phyloP scores from a whole-genome alignment of 345 rosid genomes.

The Salix koriyanagi region DNA sequence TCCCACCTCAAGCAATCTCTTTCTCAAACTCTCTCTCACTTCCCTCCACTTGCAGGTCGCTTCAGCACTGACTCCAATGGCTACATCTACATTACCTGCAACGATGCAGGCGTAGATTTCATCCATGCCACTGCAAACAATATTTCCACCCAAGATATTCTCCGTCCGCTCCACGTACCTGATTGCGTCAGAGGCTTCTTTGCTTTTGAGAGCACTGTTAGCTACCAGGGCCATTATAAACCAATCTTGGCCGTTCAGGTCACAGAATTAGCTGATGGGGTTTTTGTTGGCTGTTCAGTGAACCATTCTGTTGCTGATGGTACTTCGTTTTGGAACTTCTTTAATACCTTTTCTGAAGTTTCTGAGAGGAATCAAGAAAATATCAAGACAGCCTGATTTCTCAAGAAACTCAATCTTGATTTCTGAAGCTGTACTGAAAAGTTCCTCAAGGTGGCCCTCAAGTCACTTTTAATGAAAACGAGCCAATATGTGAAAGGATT shows the following conservation, averaged over 20 bases:
- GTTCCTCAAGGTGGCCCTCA: constrained; percentile 71
- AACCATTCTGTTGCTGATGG: constrained; percentile 87
- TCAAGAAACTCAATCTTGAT: constrained; percentile 55
- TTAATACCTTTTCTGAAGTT: constrained; percentile 74
- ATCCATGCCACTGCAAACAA: constrained; percentile 44
- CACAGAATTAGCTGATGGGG: constrained; percentile 67
- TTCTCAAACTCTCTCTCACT: constrained; percentile 48
- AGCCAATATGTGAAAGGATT: constrained; percentile 69
- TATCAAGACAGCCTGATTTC: constrained; percentile 55
- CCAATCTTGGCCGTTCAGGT: constrained; percentile 86
- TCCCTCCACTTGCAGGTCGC: constrained; percentile 95
- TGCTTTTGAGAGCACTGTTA: constrained; percentile 54
- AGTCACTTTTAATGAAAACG: constrained; percentile 65
- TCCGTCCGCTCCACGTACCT: constrained; percentile 55
- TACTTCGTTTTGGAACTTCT: constrained; percentile 92
- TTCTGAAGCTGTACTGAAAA: constrained; percentile 56
- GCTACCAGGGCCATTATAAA: constrained; percentile 64
- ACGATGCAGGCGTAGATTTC: constrained; percentile 71
- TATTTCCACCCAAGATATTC: constrained; percentile 37
- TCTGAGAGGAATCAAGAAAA: constrained; percentile 43
- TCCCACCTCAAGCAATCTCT: constrained; percentile 44
- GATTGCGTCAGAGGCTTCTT: constrained; percentile 53
- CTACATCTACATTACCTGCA: constrained; percentile 53
- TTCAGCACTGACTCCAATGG: constrained; percentile 48
- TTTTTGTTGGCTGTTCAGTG: constrained; percentile 67